These are phyloP conservation scores for Cercophora newfieldiana DNA, from an alignment of 495 filamentous ascomycete genomes.

Conservation along the genomic window DNA sequence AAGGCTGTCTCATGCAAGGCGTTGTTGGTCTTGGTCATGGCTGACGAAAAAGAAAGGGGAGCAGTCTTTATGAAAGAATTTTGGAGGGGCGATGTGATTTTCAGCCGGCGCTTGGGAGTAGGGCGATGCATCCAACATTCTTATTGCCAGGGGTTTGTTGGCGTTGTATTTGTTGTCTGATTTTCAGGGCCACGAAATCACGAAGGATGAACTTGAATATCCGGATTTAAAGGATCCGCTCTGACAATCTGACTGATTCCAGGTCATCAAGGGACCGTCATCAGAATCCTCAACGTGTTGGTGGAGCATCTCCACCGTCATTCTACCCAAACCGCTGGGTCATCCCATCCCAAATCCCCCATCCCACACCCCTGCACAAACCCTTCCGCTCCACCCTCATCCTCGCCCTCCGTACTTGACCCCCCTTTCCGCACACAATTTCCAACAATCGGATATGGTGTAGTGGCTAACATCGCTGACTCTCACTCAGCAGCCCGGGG, in stretches of 20 bases:
- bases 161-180: neutral
- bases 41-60: neutral
- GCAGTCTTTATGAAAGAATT: neutral
- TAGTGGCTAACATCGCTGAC: constrained; percentile 18
- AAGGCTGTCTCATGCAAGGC: too few relatives aligned
- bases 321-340: neutral
- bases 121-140: neutral
- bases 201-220: too few relatives aligned
- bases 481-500: constrained; percentile 21
- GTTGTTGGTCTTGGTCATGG: neutral
- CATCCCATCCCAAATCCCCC: neutral
- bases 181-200: neutral
- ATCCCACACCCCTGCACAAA: neutral
- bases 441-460: constrained; percentile 17
- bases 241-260: neutral
- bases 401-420: neutral
- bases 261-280: neutral
- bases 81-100: neutral
- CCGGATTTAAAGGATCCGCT: neutral
- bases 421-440: neutral
- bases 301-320: neutral
- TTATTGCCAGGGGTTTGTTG: neutral
- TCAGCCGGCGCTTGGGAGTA: neutral
- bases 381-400: neutral
- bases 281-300: neutral